Evolutionary conservation across 306 rosid genomes (phyloP).

Genomic region (Citrullus colocynthis): DNA sequence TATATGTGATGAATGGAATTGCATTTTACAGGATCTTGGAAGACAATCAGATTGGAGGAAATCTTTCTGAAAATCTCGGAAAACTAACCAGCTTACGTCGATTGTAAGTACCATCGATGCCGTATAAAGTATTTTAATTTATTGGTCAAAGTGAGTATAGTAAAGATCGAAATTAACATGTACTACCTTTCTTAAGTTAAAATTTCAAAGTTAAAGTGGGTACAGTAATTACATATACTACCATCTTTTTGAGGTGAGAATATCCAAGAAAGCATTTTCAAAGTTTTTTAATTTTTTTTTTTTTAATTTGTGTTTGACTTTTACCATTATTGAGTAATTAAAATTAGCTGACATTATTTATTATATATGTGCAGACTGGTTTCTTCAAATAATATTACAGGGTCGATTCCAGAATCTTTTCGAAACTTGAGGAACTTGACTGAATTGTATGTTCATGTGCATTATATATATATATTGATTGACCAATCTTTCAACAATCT

Average conservation of each 20-base stretch:
- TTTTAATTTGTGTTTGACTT: too few relatives aligned
- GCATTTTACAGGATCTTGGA: conserved; percentile 32
- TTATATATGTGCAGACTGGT: conserved; percentile 28
- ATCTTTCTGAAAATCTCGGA: conserved; percentile 48
- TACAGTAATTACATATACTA: too few relatives aligned
- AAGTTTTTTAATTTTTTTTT: too few relatives aligned
- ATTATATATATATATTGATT: too few relatives aligned
- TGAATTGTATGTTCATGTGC: conserved; percentile 32
- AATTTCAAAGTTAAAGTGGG: too few relatives aligned
- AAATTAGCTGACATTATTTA: not conserved
- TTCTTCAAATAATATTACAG: conserved; percentile 46
- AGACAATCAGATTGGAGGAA: conserved; percentile 42
- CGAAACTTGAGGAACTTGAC: conserved; percentile 40
- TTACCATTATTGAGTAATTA: not conserved
- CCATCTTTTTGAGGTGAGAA: too few relatives aligned
- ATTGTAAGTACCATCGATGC: conserved; percentile 31
- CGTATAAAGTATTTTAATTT: too few relatives aligned
- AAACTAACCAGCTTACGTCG: conserved; percentile 25
- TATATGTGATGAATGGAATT: too few relatives aligned
- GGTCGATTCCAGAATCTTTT: conserved; percentile 43
- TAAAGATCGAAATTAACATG: too few relatives aligned
- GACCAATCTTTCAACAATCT: not conserved
- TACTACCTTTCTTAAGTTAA: too few relatives aligned
- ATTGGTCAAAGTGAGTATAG: too few relatives aligned
- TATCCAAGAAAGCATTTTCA: too few relatives aligned